A percentile compares a stretch with the other conserved stretches of the same genome.
Conservation (phyloP, 2,329 filamentous ascomycete species). For the Phialophora macrospora region DNA sequence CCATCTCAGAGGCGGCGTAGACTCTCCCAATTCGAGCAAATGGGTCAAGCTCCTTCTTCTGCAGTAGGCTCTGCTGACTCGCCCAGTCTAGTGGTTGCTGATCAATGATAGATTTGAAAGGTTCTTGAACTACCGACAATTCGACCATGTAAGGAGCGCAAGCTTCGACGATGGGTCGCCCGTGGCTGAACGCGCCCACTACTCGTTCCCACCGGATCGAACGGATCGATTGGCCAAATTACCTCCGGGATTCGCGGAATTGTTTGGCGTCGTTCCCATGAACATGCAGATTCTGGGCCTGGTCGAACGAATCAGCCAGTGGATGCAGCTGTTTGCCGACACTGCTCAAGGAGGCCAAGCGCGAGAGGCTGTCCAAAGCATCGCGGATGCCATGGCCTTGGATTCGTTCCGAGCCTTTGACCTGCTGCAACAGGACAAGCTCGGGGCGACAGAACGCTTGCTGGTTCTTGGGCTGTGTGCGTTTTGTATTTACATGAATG, state of each 20-base stretch:
- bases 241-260: conserved; percentile 12
- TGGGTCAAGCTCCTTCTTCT: conserved; percentile 19
- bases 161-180: not conserved
- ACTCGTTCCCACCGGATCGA: not conserved
- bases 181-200: not conserved
- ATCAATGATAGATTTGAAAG: conserved; percentile 17
- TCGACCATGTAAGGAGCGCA: conserved; percentile 12
- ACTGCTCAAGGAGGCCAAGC: not conserved
- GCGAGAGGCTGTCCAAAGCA: not conserved
- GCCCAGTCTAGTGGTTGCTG: not conserved
- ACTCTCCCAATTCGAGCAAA: conserved; percentile 4
- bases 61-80: conserved; percentile 8
- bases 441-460: conserved; percentile 13
- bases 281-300: conserved; percentile 8
- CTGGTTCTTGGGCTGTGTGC: conserved; percentile 14
- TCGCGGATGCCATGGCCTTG: conserved; percentile 14
- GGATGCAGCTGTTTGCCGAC: conserved; percentile 10
- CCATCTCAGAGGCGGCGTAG: conserved; percentile 13
- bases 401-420: conserved; percentile 21
- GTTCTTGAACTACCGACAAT: conserved; percentile 20
- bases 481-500: conserved; percentile 21
- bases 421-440: conserved; percentile 18
- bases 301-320: conserved; percentile 13
- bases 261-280: conserved; percentile 1
- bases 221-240: conserved; percentile 1